Percentiles rank a stretch among this genome's conserved stretches.
Conservation (phyloP, 164 flowering plant genomes). For the Euptelea pleiosperma region DNA sequence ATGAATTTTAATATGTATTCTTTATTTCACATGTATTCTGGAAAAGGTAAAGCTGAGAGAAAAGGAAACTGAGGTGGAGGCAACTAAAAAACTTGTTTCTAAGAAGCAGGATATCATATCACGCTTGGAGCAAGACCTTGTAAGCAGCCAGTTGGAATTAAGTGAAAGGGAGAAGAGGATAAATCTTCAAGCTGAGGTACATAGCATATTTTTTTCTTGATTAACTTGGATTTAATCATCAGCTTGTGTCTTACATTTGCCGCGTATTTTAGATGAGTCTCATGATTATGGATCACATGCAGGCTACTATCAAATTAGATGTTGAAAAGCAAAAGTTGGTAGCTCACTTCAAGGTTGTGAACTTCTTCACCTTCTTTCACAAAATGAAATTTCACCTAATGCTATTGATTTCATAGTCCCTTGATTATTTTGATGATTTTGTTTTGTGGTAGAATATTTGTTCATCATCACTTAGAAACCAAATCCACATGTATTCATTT, state of each 20-base stretch:
- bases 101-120: slow-evolving; percentile 51
- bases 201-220: neutral
- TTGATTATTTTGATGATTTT: neutral
- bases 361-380: neutral
- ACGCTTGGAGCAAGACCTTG: slow-evolving; percentile 60
- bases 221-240: neutral
- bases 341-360: slow-evolving; percentile 39
- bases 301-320: slow-evolving; percentile 48
- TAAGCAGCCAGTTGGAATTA: slow-evolving; percentile 47
- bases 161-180: slow-evolving; percentile 50
- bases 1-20: no score
- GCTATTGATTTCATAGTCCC: neutral
- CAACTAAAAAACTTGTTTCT: slow-evolving; percentile 34
- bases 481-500: neutral
- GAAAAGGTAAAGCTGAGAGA: slow-evolving; percentile 45
- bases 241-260: neutral
- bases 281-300: slow-evolving; percentile 10
- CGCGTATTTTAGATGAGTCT: neutral
- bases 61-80: slow-evolving; percentile 52
- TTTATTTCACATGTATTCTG: no score
- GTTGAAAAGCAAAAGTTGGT: slow-evolving; percentile 46
- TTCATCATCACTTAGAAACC: neutral
- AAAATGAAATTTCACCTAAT: neutral
- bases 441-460: no score
- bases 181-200: slow-evolving; percentile 53